Base-by-base conservation (phyloP, 345 rosid species). In the Mangifera indica region DNA sequence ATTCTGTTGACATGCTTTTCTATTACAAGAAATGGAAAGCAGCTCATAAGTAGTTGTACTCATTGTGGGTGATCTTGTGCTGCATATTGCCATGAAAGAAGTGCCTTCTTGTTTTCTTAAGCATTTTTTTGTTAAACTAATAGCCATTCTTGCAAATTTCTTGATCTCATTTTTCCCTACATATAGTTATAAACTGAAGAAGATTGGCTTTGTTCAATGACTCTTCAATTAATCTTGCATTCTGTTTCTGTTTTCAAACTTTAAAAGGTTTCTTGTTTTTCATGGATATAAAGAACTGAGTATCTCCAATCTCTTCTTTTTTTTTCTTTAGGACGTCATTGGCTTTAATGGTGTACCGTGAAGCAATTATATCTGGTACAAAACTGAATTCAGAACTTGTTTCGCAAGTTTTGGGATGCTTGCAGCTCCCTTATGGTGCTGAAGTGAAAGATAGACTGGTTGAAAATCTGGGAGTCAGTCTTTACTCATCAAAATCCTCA, bases 391-490 rank as follows among this genome's bases (percentile, higher is more conserved):
- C 84, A 64, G 98, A 87, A 66, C 86, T 90, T 79, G 82, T 92
- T 82, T 92, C 97, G 68, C 87, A 86, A 86, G 80, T 92, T 81
- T 78, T 94, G 76, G 97, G 92, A 65, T 91, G 97, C 89, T 85
- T 94, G 84, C 86, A 77, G 80, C 84, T 94, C 73, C 97, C 97
- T 74, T 73, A 55, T 63, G 89, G 90, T 77, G 81, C 90, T n/a
- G n/a, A n/a, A n/a, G n/a, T n/a, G 74, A 89, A 87, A 82, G 72
- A 66, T 48, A 86, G 77, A 79, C 84, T 94, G 29, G 71, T 91
- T 22, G 97, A 91, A 73, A 87, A 81, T 79, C 77, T 90, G 69
- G 92, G 85, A 74, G 81, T 87, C 69, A 78, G 72, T 75, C 79
- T 72, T 46, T 83, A 85, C 57, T 44, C 89, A 21, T 79, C 90